Base-by-base conservation (phyloP, 371 early-diverging fungal species). In the Rhizomucor pusillus region DNA sequence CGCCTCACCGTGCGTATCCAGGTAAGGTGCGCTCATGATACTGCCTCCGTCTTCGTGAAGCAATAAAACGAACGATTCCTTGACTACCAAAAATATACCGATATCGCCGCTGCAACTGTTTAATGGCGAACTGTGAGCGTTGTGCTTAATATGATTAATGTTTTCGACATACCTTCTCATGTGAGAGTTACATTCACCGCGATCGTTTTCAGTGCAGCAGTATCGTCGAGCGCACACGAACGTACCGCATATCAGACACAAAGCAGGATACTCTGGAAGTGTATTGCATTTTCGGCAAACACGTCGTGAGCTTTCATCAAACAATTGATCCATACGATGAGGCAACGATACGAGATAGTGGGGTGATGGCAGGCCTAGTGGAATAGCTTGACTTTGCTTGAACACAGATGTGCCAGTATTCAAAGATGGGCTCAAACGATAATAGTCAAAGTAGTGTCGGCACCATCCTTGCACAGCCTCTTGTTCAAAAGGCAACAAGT, bases 1-100 rank as follows among this genome's bases (percentile, higher is more conserved):
- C 0, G 87, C 88, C 72, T 98, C 99, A 22, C 97, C 99, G 61
- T 98, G 97, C 33, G 84, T 75, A 62, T 98, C 97, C 35, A 97
- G 71, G 65, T 96, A 98, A 3, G 99, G 99, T 25, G 95, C 90
- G 35, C 85, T 86, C 73, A 90, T 85, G 56, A 91, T 90, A 57
- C 79, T 85, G 13, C 95, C 97, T 60, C 90, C 93, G 44, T 86
- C 82, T 48, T 86, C 82, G 68, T 91, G 87, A 23, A 93, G 68
- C 46, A 94, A 60, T 33, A 94, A 60, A 13, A 92, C 65, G 35
- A 87, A 84, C 59, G 91, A 91, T 60, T 90, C 87, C 54, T 92
- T 94, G 52, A 97, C 79, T 47, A 92, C 57, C 40, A 98, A 64
- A 60, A 82, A 97, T 4, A 93, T 79, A 34, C 97, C 99, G n/a